Base-by-base conservation (phyloP, 176 grass and related monocot species). In the Oryza rufipogon region DNA sequence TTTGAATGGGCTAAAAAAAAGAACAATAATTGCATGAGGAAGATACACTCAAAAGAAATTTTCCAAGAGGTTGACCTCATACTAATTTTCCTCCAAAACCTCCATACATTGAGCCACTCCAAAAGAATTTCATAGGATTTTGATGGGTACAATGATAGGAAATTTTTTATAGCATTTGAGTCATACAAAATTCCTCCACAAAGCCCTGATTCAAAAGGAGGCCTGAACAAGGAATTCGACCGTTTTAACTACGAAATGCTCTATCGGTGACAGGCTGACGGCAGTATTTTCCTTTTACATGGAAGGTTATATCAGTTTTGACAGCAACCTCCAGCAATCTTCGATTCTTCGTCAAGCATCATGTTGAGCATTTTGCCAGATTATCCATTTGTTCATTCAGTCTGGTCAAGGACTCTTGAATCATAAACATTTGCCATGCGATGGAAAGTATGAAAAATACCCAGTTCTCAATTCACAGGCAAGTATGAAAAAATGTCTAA, bases 181-280 rank as follows among this genome's bases (percentile, higher is more conserved):
- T 4, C 13, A 3, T 49, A 49, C 47, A 49, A 49, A 49, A 49
- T 49, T 49, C 13, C 47, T 15, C 13, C 47, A 15, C 47, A 15
- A 15, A 49, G 4, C 13, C 0, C 2, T 15, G 0, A 11, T 49
- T 49, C 13, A 12, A 49, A 49, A 54, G 51, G 16, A 54, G 51
- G 51, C 16, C n/a, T 63, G 19, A 63, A 23, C 8, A 63, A 58
- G 1, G 54, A 63, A 9, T 23, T 63, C 4, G 9, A 9, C 20
- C 8, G 8, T 52, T 83, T 65, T 84, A 11, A 19, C 17, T 75
- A 38, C 17, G 66, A 65, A 74, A 66, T 83, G 60, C n/a, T 75
- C 4, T 66, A 16, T 38, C 1, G 20, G 30, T 47, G 54, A 64
- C 54, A 46, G 41, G 41, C 41, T 42, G 41, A 42, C 4, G 41